Evolutionary conservation across 257 asterid genomes (phyloP).

Genomic region (Jacaranda copaia): DNA sequence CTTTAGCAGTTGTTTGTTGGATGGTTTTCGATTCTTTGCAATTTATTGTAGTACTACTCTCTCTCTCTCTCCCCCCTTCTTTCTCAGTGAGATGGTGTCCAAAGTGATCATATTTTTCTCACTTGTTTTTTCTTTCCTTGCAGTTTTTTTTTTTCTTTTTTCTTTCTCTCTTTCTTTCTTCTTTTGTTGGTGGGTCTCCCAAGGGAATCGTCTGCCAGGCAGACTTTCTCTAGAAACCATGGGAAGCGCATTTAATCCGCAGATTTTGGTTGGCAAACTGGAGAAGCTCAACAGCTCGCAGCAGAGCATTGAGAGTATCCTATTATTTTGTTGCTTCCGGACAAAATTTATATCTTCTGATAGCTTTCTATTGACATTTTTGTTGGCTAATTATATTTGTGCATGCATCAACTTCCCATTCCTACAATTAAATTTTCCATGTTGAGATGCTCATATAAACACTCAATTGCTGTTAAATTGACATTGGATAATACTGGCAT

Average conservation of each 20-base stretch:
- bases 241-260: slow-evolving; percentile 90
- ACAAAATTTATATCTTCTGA: not conserved
- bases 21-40: not conserved
- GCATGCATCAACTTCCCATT: slow-evolving; percentile 2
- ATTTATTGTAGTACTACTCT: not conserved
- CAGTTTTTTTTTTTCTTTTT: not conserved
- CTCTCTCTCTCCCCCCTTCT: not conserved
- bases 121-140: not conserved
- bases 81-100: not conserved
- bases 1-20: not conserved
- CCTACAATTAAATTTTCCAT: slow-evolving; percentile 6
- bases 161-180: not conserved
- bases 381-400: slow-evolving; percentile 13
- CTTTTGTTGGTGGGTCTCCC: not conserved
- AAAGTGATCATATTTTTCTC: not conserved
- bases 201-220: not conserved
- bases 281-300: slow-evolving; percentile 85
- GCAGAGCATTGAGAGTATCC: slow-evolving; percentile 99
- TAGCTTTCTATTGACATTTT: slow-evolving; percentile 24
- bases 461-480: slow-evolving; percentile 6
- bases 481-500: slow-evolving; percentile 15
- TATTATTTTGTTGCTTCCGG: slow-evolving; percentile 32
- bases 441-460: slow-evolving; percentile 16
- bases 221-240: slow-evolving; percentile 45
- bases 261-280: slow-evolving; percentile 88